Base-by-base conservation (phyloP, 495 filamentous ascomycete species). In the Lasiosphaeriaceae sp. region DNA sequence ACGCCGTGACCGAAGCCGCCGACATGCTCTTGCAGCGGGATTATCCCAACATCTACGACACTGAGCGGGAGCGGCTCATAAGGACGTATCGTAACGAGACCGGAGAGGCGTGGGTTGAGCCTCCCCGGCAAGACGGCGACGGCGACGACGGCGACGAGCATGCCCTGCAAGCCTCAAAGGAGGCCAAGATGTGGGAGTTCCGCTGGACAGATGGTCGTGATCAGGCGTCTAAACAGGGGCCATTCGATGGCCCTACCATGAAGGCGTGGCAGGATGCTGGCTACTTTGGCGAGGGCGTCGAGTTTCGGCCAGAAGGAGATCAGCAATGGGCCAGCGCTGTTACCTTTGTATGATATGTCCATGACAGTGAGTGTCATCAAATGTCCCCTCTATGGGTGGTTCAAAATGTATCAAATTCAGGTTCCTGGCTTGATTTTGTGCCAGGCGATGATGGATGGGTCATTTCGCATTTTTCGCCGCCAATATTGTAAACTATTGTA, bases 231-330 rank as follows among this genome's bases (percentile, higher is more conserved):
- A 79, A 81, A 31, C 89, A 97, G 71, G 95, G 94, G 0, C 92
- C 92, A 1, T 98, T 92, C 68, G 89, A 96, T 64, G 85, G 81
- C 14, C 63, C 75, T 0, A 90, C 86, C 48, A 98, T 98, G 94
- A 79, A 80, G 46, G 86, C 88, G 0, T 98, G 94, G 94, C 82
- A 86, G 57, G 81, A 86, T 53, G 90, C 90, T 11, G 95, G 95
- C 5, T 97, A 96, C 62, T 98, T 98, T 74, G 90, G 86, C 2
- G 90, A 96, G 61, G 93, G 90, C 0, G 90, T 96, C 22, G 93
- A 97, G 68, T 97, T 97, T 66, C 77, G 87, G 52, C 77, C 71
- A 43, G 82, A 75, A 5, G 86, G 83, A 12, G 80, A 82, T 26
- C 74, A 79, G 23, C 71, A 66, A 9, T 96, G 92, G 92, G 83